Evolutionary conservation across 2,329 filamentous ascomycete genomes (phyloP), one percentile per base, ranked within the genome.

Genomic region (Aspergillus sp.): DNA sequence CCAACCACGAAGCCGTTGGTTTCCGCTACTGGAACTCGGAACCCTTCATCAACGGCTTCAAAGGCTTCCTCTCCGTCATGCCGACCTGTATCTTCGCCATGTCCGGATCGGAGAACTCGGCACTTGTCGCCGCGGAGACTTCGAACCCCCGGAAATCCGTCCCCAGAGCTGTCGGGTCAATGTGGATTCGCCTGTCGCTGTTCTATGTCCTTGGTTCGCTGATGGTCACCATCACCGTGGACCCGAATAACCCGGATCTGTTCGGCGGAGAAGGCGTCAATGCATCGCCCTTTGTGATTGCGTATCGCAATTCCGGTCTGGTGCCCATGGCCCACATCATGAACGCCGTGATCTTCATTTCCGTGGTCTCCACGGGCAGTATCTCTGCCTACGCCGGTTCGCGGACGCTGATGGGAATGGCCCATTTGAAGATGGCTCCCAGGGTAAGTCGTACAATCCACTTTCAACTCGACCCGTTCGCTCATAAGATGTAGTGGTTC

Each of bases 321-420:
- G 58, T 58, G 10, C 67, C 66, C 2, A 58, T 77, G 11, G 76
- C 78, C 0, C 73, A 78, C 52, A 73, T 78, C 47, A 78, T 79
- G 68, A 79, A 80, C 53, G 76, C 73, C 2, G 69, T 78, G 51
- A 77, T 79, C 52, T 72, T 79, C 38, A 70, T 79, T 36, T 76
- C 72, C 0, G 77, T 79, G 4, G 51, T 78, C 44, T 76, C 73
- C 0, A 75, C 74, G 0, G 76, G 76, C 4, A 75, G 67, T 46
- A 76, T 76, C 50, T 73, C 70, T 2, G 71, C 64, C 14, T 79
- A 78, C 54, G 75, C 63, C 5, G 76, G 71, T 3, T 72, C 75
- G 1, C 70, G 77, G n/a, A 76, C 74, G 1, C 62, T 74, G 0
- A 71, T 78, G 58, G 76, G 74, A 2, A 63, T 79, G 10, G 71